phyloP scores from a whole-genome alignment of 495 filamentous ascomycete genomes.

The Aspergillus indologenus region DNA sequence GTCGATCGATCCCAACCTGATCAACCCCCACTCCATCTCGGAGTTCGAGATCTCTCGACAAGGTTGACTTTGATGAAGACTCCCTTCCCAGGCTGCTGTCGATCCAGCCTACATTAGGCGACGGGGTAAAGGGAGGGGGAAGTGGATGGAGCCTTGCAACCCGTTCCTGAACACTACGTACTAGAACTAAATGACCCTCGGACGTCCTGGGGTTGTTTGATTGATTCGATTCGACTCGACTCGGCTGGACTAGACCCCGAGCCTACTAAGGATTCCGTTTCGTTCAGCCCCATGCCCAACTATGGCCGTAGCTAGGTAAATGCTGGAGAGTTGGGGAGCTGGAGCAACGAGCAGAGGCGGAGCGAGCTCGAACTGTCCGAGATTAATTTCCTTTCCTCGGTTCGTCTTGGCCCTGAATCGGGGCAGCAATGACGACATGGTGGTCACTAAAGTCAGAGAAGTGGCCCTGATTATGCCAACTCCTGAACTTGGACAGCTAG shows the following conservation, averaged over 20 bases:
- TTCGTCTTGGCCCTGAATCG: background rate
- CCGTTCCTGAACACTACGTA: background rate
- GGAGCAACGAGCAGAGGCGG: background rate
- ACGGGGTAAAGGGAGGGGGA: background rate
- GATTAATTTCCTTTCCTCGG: background rate
- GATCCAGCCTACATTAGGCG: slow-evolving; percentile 19
- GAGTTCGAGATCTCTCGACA: background rate
- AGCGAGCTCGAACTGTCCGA: background rate
- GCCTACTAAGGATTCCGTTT: no score
- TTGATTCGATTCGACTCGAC: background rate
- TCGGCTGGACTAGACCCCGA: background rate
- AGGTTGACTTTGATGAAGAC: slow-evolving; percentile 17
- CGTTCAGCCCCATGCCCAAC: no score
- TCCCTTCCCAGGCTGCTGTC: slow-evolving; percentile 15
- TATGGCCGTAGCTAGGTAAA: no score
- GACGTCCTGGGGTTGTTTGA: slow-evolving; percentile 5
- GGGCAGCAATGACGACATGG: background rate
- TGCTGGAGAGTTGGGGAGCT: no score
- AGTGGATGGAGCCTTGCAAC: slow-evolving; percentile 13
- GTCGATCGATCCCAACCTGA: background rate
- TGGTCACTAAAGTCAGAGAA: background rate
- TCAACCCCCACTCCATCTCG: background rate
- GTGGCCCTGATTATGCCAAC: background rate
- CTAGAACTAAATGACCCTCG: slow-evolving; percentile 2
- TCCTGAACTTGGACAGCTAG: slow-evolving; percentile 1